Conservation (phyloP, 75 land plant species). For the Pinus taeda region DNA sequence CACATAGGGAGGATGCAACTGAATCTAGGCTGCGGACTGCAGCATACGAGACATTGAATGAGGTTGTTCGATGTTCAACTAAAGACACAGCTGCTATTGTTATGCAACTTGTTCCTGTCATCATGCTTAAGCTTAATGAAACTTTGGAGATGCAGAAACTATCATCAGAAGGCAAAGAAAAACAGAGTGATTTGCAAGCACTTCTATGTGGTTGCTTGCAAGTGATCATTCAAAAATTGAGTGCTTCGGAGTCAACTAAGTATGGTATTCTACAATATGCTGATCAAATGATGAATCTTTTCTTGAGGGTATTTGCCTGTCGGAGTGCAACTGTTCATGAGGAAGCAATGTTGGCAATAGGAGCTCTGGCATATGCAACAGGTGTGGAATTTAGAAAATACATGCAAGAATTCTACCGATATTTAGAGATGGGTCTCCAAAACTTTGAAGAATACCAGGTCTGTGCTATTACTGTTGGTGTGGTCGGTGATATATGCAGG, state of each 20-base stretch:
- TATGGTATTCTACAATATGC: slow-evolving; percentile 48
- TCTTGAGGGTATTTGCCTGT: slow-evolving; percentile 64
- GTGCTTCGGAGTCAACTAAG: slow-evolving; percentile 44
- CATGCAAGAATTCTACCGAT: slow-evolving; percentile 71
- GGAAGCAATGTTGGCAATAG: slow-evolving; percentile 85
- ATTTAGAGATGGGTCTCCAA: slow-evolving; percentile 71
- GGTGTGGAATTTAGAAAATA: slow-evolving; percentile 65
- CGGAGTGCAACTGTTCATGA: slow-evolving; percentile 78
- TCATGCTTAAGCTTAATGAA: slow-evolving; percentile 46
- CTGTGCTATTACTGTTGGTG: slow-evolving; percentile 73
- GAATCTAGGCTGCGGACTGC: slow-evolving; percentile 61
- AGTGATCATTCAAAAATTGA: slow-evolving; percentile 69
- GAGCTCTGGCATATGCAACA: slow-evolving; percentile 68
- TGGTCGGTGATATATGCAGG: slow-evolving; percentile 74
- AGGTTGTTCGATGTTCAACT: slow-evolving; percentile 50
- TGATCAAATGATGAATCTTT: slow-evolving; percentile 62
- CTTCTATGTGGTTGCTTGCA: slow-evolving; percentile 67
- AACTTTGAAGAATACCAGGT: slow-evolving; percentile 82
- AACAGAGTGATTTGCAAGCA: slow-evolving; percentile 67
- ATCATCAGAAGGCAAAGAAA: slow-evolving; percentile 62
- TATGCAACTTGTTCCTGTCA: slow-evolving; percentile 46
- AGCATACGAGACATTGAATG: slow-evolving; percentile 77
- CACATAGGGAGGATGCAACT: slow-evolving; percentile 51
- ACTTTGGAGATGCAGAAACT: slow-evolving; percentile 52
- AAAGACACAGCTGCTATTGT: slow-evolving; percentile 44